These are phyloP conservation scores for Decorospora gaudefroyi DNA, from an alignment of 2,329 filamentous ascomycete genomes.

Conservation along the genomic window DNA sequence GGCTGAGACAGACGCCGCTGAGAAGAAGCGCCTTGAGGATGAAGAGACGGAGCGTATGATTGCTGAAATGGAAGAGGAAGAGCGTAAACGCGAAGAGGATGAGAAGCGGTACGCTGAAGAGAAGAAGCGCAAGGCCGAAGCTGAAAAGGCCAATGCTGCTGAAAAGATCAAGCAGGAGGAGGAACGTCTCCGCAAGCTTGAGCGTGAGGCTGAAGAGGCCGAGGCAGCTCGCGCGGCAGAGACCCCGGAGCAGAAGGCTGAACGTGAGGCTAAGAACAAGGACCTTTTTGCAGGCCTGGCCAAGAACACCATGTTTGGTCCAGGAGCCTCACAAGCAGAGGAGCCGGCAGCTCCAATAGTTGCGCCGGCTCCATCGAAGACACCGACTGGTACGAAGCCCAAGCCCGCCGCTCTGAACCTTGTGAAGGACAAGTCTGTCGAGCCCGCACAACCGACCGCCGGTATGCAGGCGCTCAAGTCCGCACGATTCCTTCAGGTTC, in stretches of 20 bases:
- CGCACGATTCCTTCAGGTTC: slow-evolving; percentile 81
- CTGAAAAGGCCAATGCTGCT: slow-evolving; percentile 61
- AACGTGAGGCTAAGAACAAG: slow-evolving; percentile 42
- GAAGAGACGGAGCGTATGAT: slow-evolving; percentile 63
- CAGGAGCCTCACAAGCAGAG: slow-evolving; percentile 50
- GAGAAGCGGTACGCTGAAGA: slow-evolving; percentile 72
- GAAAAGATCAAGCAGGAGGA: slow-evolving; percentile 56
- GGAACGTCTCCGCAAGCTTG: slow-evolving; percentile 54
- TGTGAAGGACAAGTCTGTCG: slow-evolving; percentile 80
- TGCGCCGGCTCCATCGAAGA: slow-evolving; percentile 33
- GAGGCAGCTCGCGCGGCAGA: slow-evolving; percentile 52
- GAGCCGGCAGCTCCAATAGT: slow-evolving; percentile 50
- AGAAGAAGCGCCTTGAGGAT: slow-evolving; percentile 46
- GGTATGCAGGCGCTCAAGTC: slow-evolving; percentile 92
- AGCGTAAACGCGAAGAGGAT: slow-evolving; percentile 64
- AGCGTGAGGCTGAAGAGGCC: slow-evolving; percentile 56
- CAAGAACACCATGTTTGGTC: slow-evolving; percentile 55
- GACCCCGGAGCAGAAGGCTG: slow-evolving; percentile 50
- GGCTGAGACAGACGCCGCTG: slow-evolving; percentile 45
- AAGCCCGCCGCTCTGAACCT: slow-evolving; percentile 92
- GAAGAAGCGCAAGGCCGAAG: slow-evolving; percentile 64
- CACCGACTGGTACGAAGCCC: slow-evolving; percentile 63
- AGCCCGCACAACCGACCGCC: slow-evolving; percentile 90
- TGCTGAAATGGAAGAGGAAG: slow-evolving; percentile 61
- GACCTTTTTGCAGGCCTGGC: slow-evolving; percentile 54